Percentiles rank a stretch among this genome's conserved stretches.
phyloP scores from a whole-genome alignment of 805 yeast species.

The Teunomyces panamensis region DNA sequence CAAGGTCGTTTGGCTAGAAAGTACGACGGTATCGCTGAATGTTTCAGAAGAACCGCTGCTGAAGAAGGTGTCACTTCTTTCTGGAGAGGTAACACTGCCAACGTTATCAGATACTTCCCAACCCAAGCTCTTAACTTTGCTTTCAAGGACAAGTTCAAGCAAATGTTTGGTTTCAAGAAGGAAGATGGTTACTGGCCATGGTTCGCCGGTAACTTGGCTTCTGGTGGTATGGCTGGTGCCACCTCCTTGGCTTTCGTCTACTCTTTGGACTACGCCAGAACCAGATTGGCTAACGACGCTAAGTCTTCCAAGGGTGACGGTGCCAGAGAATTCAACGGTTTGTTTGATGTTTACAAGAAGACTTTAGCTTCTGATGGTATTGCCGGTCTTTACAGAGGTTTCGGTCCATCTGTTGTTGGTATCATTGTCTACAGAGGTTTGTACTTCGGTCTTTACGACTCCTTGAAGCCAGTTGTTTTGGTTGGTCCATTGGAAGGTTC shows the following conservation, averaged over 20 bases:
- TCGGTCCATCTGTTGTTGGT: slow-evolving; percentile 97
- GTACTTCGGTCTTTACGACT: slow-evolving; percentile 97
- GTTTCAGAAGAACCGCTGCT: slow-evolving; percentile 92
- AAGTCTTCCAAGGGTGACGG: slow-evolving; percentile 83
- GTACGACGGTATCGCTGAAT: slow-evolving; percentile 88
- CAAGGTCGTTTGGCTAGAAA: slow-evolving; percentile 88
- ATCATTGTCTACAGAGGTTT: slow-evolving; percentile 98
- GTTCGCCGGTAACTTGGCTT: slow-evolving; percentile 98
- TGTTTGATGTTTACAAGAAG: slow-evolving; percentile 93
- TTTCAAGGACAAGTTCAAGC: slow-evolving; percentile 96
- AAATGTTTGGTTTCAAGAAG: slow-evolving; percentile 95
- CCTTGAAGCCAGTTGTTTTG: slow-evolving; percentile 90
- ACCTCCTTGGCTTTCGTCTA: slow-evolving; percentile 87
- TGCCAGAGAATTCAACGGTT: slow-evolving; percentile 96
- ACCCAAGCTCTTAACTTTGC: slow-evolving; percentile 98
- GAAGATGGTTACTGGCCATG: slow-evolving; percentile 88
- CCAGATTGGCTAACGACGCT: slow-evolving; percentile 98
- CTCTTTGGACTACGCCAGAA: slow-evolving; percentile 98
- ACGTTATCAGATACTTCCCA: slow-evolving; percentile 98
- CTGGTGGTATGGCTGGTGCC: slow-evolving; percentile 99
- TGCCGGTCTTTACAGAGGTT: slow-evolving; percentile 99
- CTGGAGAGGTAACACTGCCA: slow-evolving; percentile 99
- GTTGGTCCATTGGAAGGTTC: slow-evolving; percentile 93
- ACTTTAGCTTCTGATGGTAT: slow-evolving; percentile 94
- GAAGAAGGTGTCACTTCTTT: slow-evolving; percentile 89